Evolutionary conservation across 2,329 filamentous ascomycete species (phyloP), one percentile per base, ranked within the genome.

Genomic region (Phoma sp.): DNA sequence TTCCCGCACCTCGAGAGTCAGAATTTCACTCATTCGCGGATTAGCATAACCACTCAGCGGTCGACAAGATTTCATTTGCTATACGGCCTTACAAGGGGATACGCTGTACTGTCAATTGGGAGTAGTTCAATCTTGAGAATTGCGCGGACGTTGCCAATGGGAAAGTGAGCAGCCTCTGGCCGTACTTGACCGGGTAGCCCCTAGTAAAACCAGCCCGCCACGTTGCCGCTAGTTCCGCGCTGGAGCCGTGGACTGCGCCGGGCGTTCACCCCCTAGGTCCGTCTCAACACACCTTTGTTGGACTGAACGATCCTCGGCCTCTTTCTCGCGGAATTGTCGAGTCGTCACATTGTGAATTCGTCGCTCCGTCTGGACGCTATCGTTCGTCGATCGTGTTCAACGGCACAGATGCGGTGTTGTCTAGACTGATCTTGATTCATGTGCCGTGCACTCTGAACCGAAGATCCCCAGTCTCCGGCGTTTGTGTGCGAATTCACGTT

Each of bases 341-440:
- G 43, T 47, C 37, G 38, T 36, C 15, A 15, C 33, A 26, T 36
- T 5, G 14, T 21, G 36, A 25, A 21, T 26, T 42, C 43, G 30
- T 32, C 42, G 30, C 12, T 25, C 29, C 30, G 20, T 37, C 36
- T 42, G 36, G 30, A 21, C 36, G 29, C 34, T 15, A 20, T 40
- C 12, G 49, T 42, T 42, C 20, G 36, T 36, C 30, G 49, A 47
- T 47, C 37, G 15, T 37, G 36, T 42, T 37, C 23, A 18, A 52
- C 28, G n/a, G n/a, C n/a, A n/a, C n/a, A n/a, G n/a, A n/a, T n/a
- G n/a, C n/a, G n/a, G n/a, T n/a, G n/a, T n/a, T n/a, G n/a, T n/a
- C n/a, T n/a, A n/a, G 21, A 12, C 11, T 36, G 36, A 20, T 18
- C 21, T 36, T 28, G 43, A 53, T 34, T 42, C 51, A 43, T 28